These are phyloP conservation scores for Cercospora brassicicola DNA, from an alignment of 2,329 filamentous ascomycete species.

Conservation along the genomic window DNA sequence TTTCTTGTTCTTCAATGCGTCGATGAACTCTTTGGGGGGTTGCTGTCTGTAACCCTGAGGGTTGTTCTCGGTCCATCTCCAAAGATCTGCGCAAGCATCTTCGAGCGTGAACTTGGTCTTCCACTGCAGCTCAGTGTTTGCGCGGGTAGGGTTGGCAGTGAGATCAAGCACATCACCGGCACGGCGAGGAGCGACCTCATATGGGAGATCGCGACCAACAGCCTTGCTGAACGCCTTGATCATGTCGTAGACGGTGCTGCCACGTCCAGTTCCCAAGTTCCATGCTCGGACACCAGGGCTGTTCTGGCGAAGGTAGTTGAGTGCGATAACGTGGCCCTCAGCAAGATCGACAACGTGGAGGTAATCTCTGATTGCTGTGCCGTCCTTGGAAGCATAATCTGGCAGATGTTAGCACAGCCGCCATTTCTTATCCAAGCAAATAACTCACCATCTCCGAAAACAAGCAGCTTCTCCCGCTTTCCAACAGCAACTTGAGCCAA, in stretches of 20 bases:
- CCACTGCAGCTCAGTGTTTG: constrained; percentile 88
- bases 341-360: constrained; percentile 94
- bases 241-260: constrained; percentile 96
- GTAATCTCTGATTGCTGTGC: constrained; percentile 95
- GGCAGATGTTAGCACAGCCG: constrained; percentile 13
- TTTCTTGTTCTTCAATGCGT: constrained; percentile 45
- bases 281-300: constrained; percentile 89
- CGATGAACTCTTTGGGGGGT: constrained; percentile 79
- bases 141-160: constrained; percentile 83
- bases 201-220: constrained; percentile 81
- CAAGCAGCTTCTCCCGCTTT: constrained; percentile 87
- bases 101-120: constrained; percentile 88
- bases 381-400: constrained; percentile 91
- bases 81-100: constrained; percentile 89
- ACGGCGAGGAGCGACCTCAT: constrained; percentile 79
- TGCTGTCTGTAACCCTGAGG: constrained; percentile 90
- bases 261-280: constrained; percentile 93
- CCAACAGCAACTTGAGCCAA: constrained; percentile 95
- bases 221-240: constrained; percentile 88
- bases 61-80: constrained; percentile 97
- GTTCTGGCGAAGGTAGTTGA: constrained; percentile 82
- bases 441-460: constrained; percentile 83
- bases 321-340: constrained; percentile 79
- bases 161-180: constrained; percentile 91
- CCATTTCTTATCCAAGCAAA: neutral